Evolutionary conservation across 2,329 filamentous ascomycete genomes (phyloP), one percentile per base, ranked within the genome.

Genomic region (Ophiostoma himal-ulmi): DNA sequence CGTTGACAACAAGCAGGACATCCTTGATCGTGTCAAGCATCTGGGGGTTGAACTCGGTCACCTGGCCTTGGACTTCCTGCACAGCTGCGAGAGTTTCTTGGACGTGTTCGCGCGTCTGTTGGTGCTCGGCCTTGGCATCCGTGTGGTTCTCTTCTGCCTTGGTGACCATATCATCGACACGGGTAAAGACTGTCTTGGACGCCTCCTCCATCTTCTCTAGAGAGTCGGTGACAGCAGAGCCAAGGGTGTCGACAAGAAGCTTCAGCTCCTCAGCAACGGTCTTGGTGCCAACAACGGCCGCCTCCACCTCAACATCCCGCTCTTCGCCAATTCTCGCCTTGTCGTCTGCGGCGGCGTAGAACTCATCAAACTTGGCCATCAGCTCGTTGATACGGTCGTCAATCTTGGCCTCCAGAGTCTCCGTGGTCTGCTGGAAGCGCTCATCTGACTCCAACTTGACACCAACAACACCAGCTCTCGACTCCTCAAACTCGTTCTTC

Each of bases 141-240:
- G 85, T 81, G 74, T 94, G 89, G 66, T 86, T 86, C 76, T 94
- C 91, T 71, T 96, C 92, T 14, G 92, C 82, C 77, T 91, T 92
- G 73, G 81, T 82, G 74, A 90, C 89, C 4, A 94, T 89, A 66
- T 94, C 89, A 70, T 96, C 92, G 17, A 97, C 90, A 74, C 90
- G 89, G 68, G 85, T 87, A 75, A 96, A 94, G 39, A 97, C 92
- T 0, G 91, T 93, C 81, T 92, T 92, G 8, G 92, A 94, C 64
- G 95, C 93, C 76, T 93, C 90, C 70, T 92, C 89, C 85, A 94
- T 91, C 79, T 93, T 94, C 76, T 96, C 92, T 70, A 94, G 86
- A 0, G 91, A 90, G 69, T 96, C 92, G 0, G 90, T 91, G 69
- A 97, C 88, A 7, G 89, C 90, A 48, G 88, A 88, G 8, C 93